Percentiles rank a stretch among this genome's conserved stretches.
Conservation (phyloP, 768 basidiomycete species). For the Chlorophyllum brunneum region DNA sequence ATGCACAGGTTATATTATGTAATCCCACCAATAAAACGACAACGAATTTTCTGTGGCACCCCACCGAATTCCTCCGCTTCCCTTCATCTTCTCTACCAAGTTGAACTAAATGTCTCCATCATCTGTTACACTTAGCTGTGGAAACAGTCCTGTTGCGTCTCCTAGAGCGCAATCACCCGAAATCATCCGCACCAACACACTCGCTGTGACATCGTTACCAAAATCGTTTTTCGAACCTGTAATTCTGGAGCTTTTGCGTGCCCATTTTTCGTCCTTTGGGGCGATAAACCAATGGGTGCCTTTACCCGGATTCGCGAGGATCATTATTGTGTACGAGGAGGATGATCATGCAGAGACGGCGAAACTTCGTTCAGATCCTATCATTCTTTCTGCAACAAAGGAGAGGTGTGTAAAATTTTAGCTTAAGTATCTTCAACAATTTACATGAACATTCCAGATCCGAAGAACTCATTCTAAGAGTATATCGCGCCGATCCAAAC, state of each 20-base stretch:
- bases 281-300: slow-evolving; percentile 90
- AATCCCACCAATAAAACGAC: not conserved
- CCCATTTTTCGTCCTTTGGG: slow-evolving; percentile 77
- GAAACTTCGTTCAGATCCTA: slow-evolving; percentile 61
- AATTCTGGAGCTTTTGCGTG: slow-evolving; percentile 59
- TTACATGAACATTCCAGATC: slow-evolving; percentile 30
- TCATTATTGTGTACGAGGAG: slow-evolving; percentile 73
- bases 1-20: slow-evolving; percentile 9
- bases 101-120: slow-evolving; percentile 3
- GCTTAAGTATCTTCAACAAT: not conserved
- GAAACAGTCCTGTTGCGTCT: slow-evolving; percentile 15
- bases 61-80: too few species aligned
- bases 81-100: not conserved
- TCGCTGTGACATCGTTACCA: slow-evolving; percentile 78
- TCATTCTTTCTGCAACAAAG: slow-evolving; percentile 49
- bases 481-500: slow-evolving; percentile 72
- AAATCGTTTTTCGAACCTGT: slow-evolving; percentile 71
- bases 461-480: slow-evolving; percentile 51
- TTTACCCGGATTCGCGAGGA: slow-evolving; percentile 73
- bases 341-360: slow-evolving; percentile 66
- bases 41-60: too few species aligned
- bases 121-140: slow-evolving; percentile 12
- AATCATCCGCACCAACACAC: slow-evolving; percentile 63
- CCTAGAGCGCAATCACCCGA: slow-evolving; percentile 19
- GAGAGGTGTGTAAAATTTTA: slow-evolving; percentile 40